Conservation (phyloP, 768 basidiomycete genomes). For the Vishniacozyma victoriae region DNA sequence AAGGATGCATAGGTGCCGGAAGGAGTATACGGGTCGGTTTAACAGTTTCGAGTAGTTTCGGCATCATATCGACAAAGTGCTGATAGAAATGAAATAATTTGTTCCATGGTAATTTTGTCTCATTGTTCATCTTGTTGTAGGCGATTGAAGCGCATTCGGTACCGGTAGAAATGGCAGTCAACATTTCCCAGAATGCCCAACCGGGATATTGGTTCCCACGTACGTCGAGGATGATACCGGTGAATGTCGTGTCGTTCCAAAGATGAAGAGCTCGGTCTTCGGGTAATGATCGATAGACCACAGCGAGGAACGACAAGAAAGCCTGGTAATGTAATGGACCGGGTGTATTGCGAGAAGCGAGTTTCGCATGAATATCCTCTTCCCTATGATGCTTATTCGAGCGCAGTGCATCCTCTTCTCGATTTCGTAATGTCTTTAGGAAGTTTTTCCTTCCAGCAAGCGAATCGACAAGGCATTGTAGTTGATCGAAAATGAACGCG, state of each 20-base stretch:
- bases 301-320: constrained; percentile 28
- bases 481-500: constrained; percentile 21
- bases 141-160: constrained; percentile 25
- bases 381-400: no score
- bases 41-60: constrained; percentile 30
- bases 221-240: constrained; percentile 24
- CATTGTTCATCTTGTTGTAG: constrained; percentile 34
- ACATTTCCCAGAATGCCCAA: constrained; percentile 30
- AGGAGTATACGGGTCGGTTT: constrained; percentile 18
- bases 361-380: no score
- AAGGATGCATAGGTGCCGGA: constrained; percentile 25
- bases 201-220: constrained; percentile 21
- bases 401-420: constrained; percentile 34
- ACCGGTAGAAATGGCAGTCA: constrained; percentile 30
- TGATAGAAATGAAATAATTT: constrained; percentile 34
- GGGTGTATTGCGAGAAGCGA: constrained; percentile 18
- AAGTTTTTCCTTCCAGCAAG: constrained; percentile 26
- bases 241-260: constrained; percentile 31
- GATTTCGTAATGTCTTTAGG: constrained; percentile 26
- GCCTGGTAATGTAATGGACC: constrained; percentile 28
- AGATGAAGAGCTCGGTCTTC: constrained; percentile 29
- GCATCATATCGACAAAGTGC: constrained; percentile 32
- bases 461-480: constrained; percentile 19
- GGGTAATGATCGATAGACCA: constrained; percentile 26
- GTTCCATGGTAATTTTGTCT: constrained; percentile 25